phyloP scores from a whole-genome alignment of 352 stramenopile species.

The Thalassiosira ordinaria region DNA sequence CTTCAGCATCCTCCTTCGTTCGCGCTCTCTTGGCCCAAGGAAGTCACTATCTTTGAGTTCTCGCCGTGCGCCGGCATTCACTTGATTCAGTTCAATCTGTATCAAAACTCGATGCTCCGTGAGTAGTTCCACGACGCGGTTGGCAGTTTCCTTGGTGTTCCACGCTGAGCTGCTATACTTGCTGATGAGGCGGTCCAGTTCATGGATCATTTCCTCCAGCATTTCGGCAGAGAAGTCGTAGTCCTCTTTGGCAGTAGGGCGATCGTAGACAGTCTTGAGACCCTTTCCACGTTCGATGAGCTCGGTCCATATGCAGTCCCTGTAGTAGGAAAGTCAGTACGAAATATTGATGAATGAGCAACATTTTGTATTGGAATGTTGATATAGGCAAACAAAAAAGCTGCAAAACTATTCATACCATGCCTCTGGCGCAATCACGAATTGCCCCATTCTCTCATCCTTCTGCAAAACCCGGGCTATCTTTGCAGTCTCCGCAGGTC shows the following conservation, averaged over 20 bases:
- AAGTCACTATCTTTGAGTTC: slow-evolving; percentile 23
- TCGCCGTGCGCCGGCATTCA: slow-evolving; percentile 8
- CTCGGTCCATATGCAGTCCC: slow-evolving; percentile 49
- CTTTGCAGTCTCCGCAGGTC: slow-evolving; percentile 36
- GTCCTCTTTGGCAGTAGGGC: slow-evolving; percentile 3
- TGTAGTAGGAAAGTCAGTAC: no score
- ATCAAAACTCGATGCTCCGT: slow-evolving; percentile 11
- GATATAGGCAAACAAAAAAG: no score
- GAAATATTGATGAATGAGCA: no score
- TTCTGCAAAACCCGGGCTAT: slow-evolving; percentile 48
- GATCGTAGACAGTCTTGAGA: slow-evolving; percentile 28
- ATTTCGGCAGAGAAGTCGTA: slow-evolving; percentile 15
- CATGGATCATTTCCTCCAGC: not conserved
- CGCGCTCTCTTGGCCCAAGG: slow-evolving; percentile 26
- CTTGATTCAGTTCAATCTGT: slow-evolving; percentile 27
- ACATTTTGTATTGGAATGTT: no score
- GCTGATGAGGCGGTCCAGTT: slow-evolving; percentile 28
- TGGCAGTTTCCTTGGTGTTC: slow-evolving; percentile 14
- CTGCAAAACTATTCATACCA: no score
- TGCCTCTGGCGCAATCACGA: slow-evolving; percentile 44
- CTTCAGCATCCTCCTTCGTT: not conserved
- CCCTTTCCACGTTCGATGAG: slow-evolving; percentile 30
- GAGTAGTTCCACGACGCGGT: slow-evolving; percentile 27
- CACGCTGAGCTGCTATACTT: slow-evolving; percentile 34
- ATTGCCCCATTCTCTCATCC: slow-evolving; percentile 37